Evolutionary conservation across 2,329 filamentous ascomycete species (phyloP), one percentile per base, ranked within the genome.

Genomic region (Fusarium sp.): DNA sequence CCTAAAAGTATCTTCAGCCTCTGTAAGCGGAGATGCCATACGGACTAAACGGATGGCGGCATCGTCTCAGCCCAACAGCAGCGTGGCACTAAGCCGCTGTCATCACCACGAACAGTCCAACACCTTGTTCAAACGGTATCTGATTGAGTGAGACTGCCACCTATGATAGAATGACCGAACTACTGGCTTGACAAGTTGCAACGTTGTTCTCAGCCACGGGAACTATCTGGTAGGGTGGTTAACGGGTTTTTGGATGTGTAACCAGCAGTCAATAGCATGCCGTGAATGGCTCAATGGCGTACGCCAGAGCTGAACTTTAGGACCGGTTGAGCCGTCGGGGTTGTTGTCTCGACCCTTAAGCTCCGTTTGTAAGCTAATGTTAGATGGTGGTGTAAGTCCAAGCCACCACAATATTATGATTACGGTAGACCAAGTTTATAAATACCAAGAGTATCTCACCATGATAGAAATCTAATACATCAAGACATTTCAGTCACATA

Each of bases 261-360:
- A 4, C 24, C 30, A 21, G 21, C 17, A 43, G 12, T 24, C 24
- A 15, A 17, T 63, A 30, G 34, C 17, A 36, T 34, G n/a, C n/a
- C 19, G n/a, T 28, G 36, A 46, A n/a, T 55, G 15, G 24, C 21
- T 39, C 19, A 23, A 49, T 12, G 47, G 48, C 65, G 56, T 38
- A 44, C 50, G 20, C 28, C 30, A 30, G 36, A 55, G 62, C 57
- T 67, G 56, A 62, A 65, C 51, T 51, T 42, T 48, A 11, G 26
- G 49, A 23, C 62, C 68, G 58, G 45, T 23, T 43, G 40, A 58
- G 19, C 68, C 66, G 63, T 60, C 66, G 43, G 60, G 20, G 47
- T 40, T 28, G 34, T 36, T 34, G 42, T 44, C 52, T 34, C n/a
- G 42, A 47, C 45, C 11, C 38, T 44, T 38, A 36, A 57, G 43